Base-by-base conservation (phyloP, 169 alveolate genomes). In the Eimeria praecox region DNA sequence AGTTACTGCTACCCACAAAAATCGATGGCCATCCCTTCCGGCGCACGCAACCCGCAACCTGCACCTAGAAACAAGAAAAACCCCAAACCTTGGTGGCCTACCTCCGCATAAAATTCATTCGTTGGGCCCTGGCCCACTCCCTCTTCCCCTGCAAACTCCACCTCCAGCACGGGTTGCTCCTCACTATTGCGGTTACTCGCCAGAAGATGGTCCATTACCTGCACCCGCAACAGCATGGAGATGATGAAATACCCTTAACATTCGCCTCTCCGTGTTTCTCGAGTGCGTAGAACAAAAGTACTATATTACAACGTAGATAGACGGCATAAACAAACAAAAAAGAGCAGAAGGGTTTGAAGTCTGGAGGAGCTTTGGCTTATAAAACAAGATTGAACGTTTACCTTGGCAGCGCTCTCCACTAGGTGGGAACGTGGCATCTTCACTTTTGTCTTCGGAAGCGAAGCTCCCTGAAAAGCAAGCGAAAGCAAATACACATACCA, bases 71-170 rank as follows among this genome's bases (percentile, higher is more conserved):
- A 62, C 6, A 62, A 27, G 16, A 12, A 62, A 3, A 24, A 62
- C 4, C 3, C 4, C 27, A 18, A 27, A 62, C 20, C 4, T 3
- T 3, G 16, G 3, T 3, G 40, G 8, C 27, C 83, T n/a, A 95
- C 97, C 90, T 88, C 94, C 2, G 97, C 95, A 52, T 95, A 95
- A 56, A 95, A 95, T 88, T 95, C 97, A 44, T 83, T 75, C 49
- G 97, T 95, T 8, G 97, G 97, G 33, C 97, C 97, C 18, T 83
- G 82, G 83, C 97, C 97, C n/a, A 95, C 92, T 12, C 97, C 97
- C 80, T 83, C 96, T 30, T 95, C 97, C n/a, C 94, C 94, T n/a
- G 85, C 71, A 56, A 87, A 95, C 93, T 95, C 96, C 44, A 95
- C 95, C 88, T 95, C 96, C 93, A 95, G 69, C 71, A 95, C 77